Evolutionary conservation across 805 yeast genomes (phyloP).

Genomic region (Kodamaea leandrae): DNA sequence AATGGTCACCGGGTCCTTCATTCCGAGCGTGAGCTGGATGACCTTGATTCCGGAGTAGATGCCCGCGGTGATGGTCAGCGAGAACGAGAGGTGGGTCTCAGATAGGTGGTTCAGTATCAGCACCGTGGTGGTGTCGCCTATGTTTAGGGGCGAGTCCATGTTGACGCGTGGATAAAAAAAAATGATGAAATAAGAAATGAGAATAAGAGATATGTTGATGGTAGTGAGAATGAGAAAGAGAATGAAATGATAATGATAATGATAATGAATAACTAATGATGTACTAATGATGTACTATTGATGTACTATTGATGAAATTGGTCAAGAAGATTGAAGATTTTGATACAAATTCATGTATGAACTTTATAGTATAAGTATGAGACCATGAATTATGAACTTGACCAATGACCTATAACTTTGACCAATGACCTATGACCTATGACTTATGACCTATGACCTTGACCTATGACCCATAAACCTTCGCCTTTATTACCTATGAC

Average conservation of each 20-base stretch:
- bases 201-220: background rate
- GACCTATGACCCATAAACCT: no score
- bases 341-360: no score
- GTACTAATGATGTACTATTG: no score
- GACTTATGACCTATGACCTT: background rate
- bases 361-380: no score
- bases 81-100: slow-evolving; percentile 33
- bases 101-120: slow-evolving; percentile 35
- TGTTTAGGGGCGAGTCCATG: slow-evolving; percentile 44
- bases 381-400: no score
- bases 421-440: no score
- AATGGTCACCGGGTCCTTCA: slow-evolving; percentile 19
- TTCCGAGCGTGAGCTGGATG: slow-evolving; percentile 31
- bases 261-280: no score
- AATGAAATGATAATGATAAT: no score
- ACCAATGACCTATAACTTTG: background rate
- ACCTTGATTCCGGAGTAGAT: slow-evolving; percentile 36
- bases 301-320: no score
- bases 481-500: no score
- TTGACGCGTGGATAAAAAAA: background rate
- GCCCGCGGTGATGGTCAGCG: slow-evolving; percentile 24
- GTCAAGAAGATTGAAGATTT: no score
- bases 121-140: slow-evolving; percentile 42
- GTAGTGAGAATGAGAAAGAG: no score
- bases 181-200: background rate